Evolutionary conservation across 1,284 basidiomycete genomes (phyloP).

Genomic region (Earliella scabrosa): DNA sequence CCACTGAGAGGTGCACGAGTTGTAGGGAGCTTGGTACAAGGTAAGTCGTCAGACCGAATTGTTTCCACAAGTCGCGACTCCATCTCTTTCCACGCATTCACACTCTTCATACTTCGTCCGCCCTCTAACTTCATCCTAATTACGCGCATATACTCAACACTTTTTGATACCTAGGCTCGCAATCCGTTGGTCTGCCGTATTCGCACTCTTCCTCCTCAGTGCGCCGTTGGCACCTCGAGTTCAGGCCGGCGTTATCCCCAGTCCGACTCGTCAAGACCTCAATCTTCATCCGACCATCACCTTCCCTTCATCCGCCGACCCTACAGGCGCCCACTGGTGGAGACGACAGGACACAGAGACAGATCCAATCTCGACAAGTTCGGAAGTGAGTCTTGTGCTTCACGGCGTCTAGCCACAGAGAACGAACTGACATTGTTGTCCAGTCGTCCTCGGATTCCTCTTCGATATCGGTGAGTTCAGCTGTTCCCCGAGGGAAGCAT

Average conservation of each 20-base stretch:
- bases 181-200: conserved; percentile 9
- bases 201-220: conserved; percentile 7
- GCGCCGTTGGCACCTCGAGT: conserved; percentile 3
- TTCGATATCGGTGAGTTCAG: conserved; percentile 9
- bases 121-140: not conserved
- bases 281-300: conserved; percentile 4
- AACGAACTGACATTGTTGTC: not conserved
- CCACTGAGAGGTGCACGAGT: too few species aligned
- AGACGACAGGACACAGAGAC: conserved; percentile 8
- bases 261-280: not conserved
- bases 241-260: conserved; percentile 5
- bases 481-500: not conserved
- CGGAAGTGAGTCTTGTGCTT: not conserved
- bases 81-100: too few species aligned
- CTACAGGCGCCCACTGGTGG: conserved; percentile 11
- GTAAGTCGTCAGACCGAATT: too few species aligned
- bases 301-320: not conserved
- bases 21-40: too few species aligned
- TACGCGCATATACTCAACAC: conserved; percentile 2
- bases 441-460: not conserved
- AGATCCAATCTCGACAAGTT: not conserved
- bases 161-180: conserved; percentile 2
- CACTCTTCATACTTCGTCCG: too few species aligned
- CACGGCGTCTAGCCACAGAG: not conserved
- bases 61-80: too few species aligned